phyloP scores from a whole-genome alignment of 2,329 filamentous ascomycete genomes.

The Paecilomyces sp. region DNA sequence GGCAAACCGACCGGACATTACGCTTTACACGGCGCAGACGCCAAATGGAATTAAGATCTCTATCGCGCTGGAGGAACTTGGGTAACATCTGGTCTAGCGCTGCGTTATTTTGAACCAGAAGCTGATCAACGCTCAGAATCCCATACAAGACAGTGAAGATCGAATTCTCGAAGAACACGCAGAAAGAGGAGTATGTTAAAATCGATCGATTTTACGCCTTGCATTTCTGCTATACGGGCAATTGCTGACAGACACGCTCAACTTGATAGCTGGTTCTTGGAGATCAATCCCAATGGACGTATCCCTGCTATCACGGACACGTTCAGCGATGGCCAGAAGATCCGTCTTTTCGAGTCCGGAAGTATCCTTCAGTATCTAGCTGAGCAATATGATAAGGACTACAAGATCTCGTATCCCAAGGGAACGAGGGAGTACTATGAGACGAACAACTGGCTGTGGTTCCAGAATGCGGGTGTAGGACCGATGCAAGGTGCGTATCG shows the following conservation, averaged over 20 bases:
- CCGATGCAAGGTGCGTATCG: constrained; percentile 50
- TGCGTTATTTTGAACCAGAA: not conserved
- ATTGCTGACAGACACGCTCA: not conserved
- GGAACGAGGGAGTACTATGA: constrained; percentile 72
- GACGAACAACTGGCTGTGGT: constrained; percentile 70
- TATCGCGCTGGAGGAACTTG: constrained; percentile 79
- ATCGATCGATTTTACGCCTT: not conserved
- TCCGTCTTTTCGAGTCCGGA: constrained; percentile 68
- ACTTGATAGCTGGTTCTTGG: constrained; percentile 63
- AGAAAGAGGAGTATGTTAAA: constrained; percentile 56
- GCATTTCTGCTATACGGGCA: not conserved
- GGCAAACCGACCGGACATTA: constrained; percentile 52
- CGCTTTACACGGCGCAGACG: constrained; percentile 73
- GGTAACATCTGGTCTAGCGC: constrained; percentile 25
- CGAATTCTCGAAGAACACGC: constrained; percentile 65
- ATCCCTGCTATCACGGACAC: constrained; percentile 83
- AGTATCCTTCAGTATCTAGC: constrained; percentile 50
- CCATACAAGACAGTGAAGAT: constrained; percentile 71
- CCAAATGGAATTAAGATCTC: constrained; percentile 88
- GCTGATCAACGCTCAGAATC: constrained; percentile 36
- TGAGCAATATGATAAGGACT: constrained; percentile 70
- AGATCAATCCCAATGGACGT: constrained; percentile 88
- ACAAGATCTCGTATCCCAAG: constrained; percentile 72
- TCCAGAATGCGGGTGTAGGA: constrained; percentile 72
- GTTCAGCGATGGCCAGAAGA: constrained; percentile 63